Evolutionary conservation across 768 basidiomycete genomes (phyloP).

Genomic region (Hypsizygus marmoreus): DNA sequence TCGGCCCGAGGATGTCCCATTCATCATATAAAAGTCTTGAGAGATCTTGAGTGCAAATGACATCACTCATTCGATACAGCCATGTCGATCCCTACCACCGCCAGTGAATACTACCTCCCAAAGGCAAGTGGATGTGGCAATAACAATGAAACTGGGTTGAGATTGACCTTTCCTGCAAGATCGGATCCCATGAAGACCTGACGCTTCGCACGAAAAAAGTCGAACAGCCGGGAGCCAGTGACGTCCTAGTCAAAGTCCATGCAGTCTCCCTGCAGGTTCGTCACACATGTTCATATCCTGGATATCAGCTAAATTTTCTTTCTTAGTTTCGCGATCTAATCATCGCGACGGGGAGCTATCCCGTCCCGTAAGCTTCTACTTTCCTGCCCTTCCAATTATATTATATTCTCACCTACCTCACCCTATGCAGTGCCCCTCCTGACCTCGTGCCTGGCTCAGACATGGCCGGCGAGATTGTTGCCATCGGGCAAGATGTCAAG

Average conservation of each 20-base stretch:
- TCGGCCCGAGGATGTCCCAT: too few species aligned
- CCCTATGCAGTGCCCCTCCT: constrained; percentile 7
- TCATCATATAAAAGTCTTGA: too few species aligned
- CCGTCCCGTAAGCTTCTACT: constrained; percentile 25
- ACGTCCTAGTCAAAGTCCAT: constrained; percentile 58
- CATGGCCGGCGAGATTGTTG: constrained; percentile 58
- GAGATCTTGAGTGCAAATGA: too few species aligned
- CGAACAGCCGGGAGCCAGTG: constrained; percentile 37
- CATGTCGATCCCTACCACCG: constrained; percentile 13
- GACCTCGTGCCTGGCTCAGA: constrained; percentile 47
- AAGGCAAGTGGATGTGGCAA: constrained; percentile 2
- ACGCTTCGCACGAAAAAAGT: constrained; percentile 23
- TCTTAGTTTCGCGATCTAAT: constrained; percentile 53
- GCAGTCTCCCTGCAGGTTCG: constrained; percentile 57
- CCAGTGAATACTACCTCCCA: constrained; percentile 17
- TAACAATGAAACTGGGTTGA: not conserved
- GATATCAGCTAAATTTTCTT: not conserved
- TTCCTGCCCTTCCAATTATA: not conserved
- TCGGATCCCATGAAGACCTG: constrained; percentile 26
- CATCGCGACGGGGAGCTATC: constrained; percentile 41
- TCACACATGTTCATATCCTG: not conserved
- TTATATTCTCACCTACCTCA: not conserved
- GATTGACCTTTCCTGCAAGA: constrained; percentile 1
- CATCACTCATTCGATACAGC: not conserved
- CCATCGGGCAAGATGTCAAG: constrained; percentile 43